Percentiles rank a stretch among this genome's conserved stretches.
These are phyloP conservation scores for Mucor plumbeus DNA, from an alignment of 371 early-diverging fungal genomes.

Conservation along the genomic window DNA sequence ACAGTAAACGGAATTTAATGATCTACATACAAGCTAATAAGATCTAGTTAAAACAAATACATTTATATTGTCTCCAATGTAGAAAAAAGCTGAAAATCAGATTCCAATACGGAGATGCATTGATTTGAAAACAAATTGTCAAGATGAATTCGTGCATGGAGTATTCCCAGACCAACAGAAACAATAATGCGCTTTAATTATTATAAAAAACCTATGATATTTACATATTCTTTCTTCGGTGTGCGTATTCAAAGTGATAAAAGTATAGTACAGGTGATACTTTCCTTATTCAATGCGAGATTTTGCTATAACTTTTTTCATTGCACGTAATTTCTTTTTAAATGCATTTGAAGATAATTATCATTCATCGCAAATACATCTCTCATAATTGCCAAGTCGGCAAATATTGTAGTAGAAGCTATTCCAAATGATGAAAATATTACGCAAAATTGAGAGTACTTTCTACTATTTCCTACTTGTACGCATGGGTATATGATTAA, in stretches of 20 bases:
- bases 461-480: neutral
- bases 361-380: too few relatives aligned
- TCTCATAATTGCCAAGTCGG: too few relatives aligned
- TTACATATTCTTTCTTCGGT: neutral
- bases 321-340: neutral
- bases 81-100: too few relatives aligned
- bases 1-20: neutral
- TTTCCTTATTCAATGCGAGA: neutral
- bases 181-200: neutral
- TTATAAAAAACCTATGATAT: neutral
- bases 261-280: neutral
- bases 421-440: too few relatives aligned
- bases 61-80: too few relatives aligned
- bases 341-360: neutral
- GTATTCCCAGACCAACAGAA: conserved; percentile 1
- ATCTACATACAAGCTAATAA: neutral
- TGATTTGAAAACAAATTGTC: too few relatives aligned
- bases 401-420: too few relatives aligned
- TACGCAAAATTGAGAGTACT: too few relatives aligned
- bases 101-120: too few relatives aligned
- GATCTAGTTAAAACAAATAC: too few relatives aligned
- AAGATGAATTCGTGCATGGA: too few relatives aligned
- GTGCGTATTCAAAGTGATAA: neutral
- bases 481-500: neutral
- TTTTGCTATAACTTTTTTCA: neutral